Conservation (phyloP, 2,329 filamentous ascomycete species). For the Ascochyta viciae-villosae region DNA sequence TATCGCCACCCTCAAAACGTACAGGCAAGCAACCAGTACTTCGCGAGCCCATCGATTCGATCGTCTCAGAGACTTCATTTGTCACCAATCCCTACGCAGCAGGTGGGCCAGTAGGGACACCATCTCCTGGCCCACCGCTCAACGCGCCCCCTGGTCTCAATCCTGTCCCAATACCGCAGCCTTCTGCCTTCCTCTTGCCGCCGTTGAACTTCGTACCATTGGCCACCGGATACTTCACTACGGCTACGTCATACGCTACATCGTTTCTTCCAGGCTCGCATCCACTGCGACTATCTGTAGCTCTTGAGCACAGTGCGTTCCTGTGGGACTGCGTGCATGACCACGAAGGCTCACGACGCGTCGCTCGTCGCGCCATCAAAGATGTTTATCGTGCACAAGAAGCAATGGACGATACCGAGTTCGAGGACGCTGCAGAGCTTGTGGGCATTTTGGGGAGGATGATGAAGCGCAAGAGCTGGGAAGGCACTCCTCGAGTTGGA, state of each 20-base stretch:
- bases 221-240: constrained; percentile 81
- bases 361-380: constrained; percentile 83
- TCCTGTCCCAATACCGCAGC: constrained; percentile 52
- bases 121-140: constrained; percentile 52
- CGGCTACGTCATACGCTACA: constrained; percentile 78
- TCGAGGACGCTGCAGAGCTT: constrained; percentile 86
- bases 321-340: constrained; percentile 93
- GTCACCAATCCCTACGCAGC: constrained; percentile 58
- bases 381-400: constrained; percentile 92
- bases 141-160: constrained; percentile 54
- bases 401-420: constrained; percentile 94
- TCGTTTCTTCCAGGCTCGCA: constrained; percentile 83
- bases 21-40: constrained; percentile 50
- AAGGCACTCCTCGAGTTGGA: constrained; percentile 46
- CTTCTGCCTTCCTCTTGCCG: constrained; percentile 78
- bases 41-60: constrained; percentile 57
- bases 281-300: constrained; percentile 85
- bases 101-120: constrained; percentile 49
- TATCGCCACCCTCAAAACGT: constrained; percentile 43
- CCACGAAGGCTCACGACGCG: constrained; percentile 72
- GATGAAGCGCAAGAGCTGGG: constrained; percentile 70
- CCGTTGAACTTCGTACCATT: constrained; percentile 80
- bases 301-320: constrained; percentile 91
- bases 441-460: constrained; percentile 87
- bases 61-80: constrained; percentile 59